phyloP scores from a whole-genome alignment of 345 rosid genomes.

The Gossypium stocksii region DNA sequence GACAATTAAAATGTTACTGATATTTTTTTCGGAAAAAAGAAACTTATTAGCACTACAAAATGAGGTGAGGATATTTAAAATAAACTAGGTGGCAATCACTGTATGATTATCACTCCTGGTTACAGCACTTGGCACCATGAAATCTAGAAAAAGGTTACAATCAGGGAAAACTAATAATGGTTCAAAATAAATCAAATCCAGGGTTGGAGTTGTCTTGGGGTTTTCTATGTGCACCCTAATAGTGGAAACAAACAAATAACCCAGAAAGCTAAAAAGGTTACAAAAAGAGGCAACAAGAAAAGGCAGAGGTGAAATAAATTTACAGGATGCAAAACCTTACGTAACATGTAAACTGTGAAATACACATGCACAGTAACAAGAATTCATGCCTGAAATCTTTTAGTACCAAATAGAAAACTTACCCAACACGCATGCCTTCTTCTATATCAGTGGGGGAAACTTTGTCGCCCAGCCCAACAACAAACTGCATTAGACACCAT shows the following conservation, averaged over 20 bases:
- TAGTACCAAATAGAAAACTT: slow-evolving; percentile 19
- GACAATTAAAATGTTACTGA: background rate
- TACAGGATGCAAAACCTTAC: background rate
- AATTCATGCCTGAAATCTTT: background rate
- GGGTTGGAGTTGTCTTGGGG: background rate
- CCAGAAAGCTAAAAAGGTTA: background rate
- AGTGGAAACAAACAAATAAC: slow-evolving; percentile 5
- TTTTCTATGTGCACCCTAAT: background rate
- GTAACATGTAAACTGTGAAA: background rate
- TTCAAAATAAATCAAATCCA: background rate
- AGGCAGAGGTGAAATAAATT: background rate
- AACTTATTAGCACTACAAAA: background rate
- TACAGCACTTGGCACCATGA: background rate
- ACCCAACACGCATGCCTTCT: slow-evolving; percentile 85
- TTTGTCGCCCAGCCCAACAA: slow-evolving; percentile 76
- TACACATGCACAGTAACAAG: background rate
- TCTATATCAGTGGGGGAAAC: slow-evolving; percentile 75
- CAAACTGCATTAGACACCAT: slow-evolving; percentile 40
- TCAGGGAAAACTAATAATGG: background rate
- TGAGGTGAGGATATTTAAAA: background rate
- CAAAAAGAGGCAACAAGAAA: background rate
- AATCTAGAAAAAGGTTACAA: background rate
- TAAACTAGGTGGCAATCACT: background rate
- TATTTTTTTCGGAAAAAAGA: background rate
- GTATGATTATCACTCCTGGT: background rate